Conservation (phyloP, 2,329 filamentous ascomycete genomes). For the Penicillium sp. region DNA sequence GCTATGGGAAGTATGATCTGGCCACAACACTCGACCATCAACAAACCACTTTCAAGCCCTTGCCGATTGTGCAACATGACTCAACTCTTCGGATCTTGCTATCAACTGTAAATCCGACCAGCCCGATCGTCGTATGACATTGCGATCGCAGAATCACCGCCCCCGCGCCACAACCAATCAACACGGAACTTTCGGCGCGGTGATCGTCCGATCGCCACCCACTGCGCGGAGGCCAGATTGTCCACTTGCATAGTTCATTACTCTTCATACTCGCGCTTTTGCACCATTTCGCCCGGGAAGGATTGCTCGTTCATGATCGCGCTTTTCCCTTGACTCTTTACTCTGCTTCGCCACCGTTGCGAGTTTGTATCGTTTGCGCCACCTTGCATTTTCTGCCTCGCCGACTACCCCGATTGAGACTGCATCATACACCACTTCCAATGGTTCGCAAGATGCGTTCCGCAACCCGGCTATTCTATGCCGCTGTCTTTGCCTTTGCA, state of each 20-base stretch:
- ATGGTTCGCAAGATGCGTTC: slow-evolving; percentile 44
- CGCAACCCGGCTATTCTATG: slow-evolving; percentile 53
- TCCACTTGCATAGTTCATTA: slow-evolving; percentile 4
- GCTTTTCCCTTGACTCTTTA: not conserved
- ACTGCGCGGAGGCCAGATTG: slow-evolving; percentile 9
- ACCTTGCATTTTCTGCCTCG: slow-evolving; percentile 5
- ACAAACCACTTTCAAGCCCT: too few species aligned
- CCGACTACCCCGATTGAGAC: not conserved
- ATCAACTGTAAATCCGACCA: too few species aligned
- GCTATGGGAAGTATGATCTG: too few species aligned
- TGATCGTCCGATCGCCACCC: slow-evolving; percentile 4
- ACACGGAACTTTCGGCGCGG: slow-evolving; percentile 3
- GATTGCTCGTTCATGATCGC: too few species aligned
- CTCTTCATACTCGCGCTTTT: slow-evolving; percentile 1
- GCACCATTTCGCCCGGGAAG: too few species aligned
- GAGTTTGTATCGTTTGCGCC: slow-evolving; percentile 5
- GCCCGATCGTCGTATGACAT: not conserved
- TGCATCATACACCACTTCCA: slow-evolving; percentile 1
- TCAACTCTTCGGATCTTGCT: too few species aligned
- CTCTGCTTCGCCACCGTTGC: not conserved
- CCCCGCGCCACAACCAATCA: not conserved
- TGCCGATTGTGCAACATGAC: too few species aligned
- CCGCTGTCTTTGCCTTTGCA: slow-evolving; percentile 57
- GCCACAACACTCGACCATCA: too few species aligned
- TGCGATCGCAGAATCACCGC: not conserved